phyloP scores from a whole-genome alignment of 495 filamentous ascomycete genomes.

The Xylaria nigripes region DNA sequence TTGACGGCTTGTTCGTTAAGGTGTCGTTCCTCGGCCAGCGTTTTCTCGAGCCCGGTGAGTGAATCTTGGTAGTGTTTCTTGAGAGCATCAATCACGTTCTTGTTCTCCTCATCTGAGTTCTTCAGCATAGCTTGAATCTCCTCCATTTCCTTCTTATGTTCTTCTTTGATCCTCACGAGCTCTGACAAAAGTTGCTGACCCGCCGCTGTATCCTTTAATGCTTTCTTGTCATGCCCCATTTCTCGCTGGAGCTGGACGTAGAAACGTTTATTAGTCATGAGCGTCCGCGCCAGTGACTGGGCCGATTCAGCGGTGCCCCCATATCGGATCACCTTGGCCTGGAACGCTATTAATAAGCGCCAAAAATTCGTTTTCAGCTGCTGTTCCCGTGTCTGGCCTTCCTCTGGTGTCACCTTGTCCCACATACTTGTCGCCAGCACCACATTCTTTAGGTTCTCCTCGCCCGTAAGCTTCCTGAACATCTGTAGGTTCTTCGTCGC shows the following conservation, averaged over 20 bases:
- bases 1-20: slow-evolving; percentile 13
- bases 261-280: slow-evolving; percentile 19
- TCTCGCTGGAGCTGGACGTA: slow-evolving; percentile 33
- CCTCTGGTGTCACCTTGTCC: slow-evolving; percentile 25
- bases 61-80: slow-evolving; percentile 13
- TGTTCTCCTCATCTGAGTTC: slow-evolving; percentile 21
- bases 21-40: slow-evolving; percentile 9
- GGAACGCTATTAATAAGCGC: slow-evolving; percentile 26
- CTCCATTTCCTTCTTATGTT: slow-evolving; percentile 19
- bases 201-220: slow-evolving; percentile 30
- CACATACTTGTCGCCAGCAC: slow-evolving; percentile 39
- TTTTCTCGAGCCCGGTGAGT: slow-evolving; percentile 14
- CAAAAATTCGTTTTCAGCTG: slow-evolving; percentile 37
- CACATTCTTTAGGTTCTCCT: slow-evolving; percentile 32
- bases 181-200: slow-evolving; percentile 27
- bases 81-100: slow-evolving; percentile 15
- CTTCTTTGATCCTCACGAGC: slow-evolving; percentile 18
- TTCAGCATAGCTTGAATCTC: slow-evolving; percentile 18
- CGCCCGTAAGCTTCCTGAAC: slow-evolving; percentile 40
- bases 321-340: slow-evolving; percentile 20
- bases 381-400: slow-evolving; percentile 26
- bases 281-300: slow-evolving; percentile 16
- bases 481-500: slow-evolving; percentile 35
- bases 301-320: slow-evolving; percentile 24
- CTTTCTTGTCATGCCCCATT: slow-evolving; percentile 25